A percentile compares a stretch with the other conserved stretches of the same genome.
Evolutionary conservation across 345 rosid species (phyloP).

Genomic region (sweet orange (Citrus sinensis)): DNA sequence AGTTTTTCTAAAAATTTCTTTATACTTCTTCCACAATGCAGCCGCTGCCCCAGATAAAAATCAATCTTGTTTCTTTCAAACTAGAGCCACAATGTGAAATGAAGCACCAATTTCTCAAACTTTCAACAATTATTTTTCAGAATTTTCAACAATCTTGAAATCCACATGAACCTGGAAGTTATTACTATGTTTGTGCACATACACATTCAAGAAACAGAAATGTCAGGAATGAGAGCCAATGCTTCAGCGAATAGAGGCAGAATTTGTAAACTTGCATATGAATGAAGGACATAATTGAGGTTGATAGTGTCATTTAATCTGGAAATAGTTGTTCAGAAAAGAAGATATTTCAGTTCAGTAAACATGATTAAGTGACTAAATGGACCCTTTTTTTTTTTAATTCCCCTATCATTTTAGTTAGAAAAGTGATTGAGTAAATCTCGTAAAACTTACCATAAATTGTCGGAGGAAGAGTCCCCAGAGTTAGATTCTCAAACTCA

Average conservation of each 20-base stretch:
- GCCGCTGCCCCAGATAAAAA: not conserved
- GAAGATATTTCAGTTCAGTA: not conserved
- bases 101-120: not conserved
- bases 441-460: slow-evolving; percentile 43
- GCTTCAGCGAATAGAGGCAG: not conserved
- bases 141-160: not conserved
- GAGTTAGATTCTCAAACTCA: slow-evolving; percentile 49
- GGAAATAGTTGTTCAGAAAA: not conserved
- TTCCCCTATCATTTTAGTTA: not conserved
- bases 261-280: not conserved
- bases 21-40: not conserved
- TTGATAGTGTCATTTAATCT: not conserved
- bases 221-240: not conserved
- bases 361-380: not conserved
- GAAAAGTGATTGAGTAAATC: not conserved
- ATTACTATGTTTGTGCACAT: not conserved
- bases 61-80: not conserved
- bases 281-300: not conserved
- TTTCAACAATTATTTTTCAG: not conserved
- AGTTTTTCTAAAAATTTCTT: not conserved
- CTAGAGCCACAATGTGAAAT: not conserved
- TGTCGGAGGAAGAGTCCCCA: slow-evolving; percentile 67
- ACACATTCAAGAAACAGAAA: not conserved
- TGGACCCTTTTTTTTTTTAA: not conserved
- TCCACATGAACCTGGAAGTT: not conserved